A percentile compares a stretch with the other conserved stretches of the same genome.
Evolutionary conservation across 495 filamentous ascomycete species (phyloP).

Genomic region (Chaetomium fimeti): DNA sequence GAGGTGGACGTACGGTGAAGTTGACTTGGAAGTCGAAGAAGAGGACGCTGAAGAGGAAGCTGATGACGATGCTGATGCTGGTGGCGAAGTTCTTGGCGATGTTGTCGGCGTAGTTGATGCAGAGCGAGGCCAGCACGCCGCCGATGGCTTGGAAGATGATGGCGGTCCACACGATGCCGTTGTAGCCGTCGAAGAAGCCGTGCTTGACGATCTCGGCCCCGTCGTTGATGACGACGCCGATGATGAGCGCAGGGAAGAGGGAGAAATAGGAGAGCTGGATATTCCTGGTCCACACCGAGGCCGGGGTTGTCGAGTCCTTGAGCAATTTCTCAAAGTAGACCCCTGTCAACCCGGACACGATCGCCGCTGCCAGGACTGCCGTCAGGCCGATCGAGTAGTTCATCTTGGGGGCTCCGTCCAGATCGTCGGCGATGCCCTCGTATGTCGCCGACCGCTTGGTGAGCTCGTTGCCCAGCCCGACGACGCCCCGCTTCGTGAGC

Average conservation of each 20-base stretch:
- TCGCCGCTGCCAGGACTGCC: conserved; percentile 71
- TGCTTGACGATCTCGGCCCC: conserved; percentile 76
- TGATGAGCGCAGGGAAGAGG: conserved; percentile 77
- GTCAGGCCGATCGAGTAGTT: conserved; percentile 74
- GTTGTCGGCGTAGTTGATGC: conserved; percentile 82
- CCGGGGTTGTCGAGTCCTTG: conserved; percentile 68
- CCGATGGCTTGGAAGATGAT: conserved; percentile 79
- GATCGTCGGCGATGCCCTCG: conserved; percentile 85
- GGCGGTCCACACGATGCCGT: conserved; percentile 82
- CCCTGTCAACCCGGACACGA: conserved; percentile 77
- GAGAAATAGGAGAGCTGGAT: conserved; percentile 92
- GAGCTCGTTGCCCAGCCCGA: conserved; percentile 49
- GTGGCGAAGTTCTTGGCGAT: conserved; percentile 91
- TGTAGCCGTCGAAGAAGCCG: conserved; percentile 93
- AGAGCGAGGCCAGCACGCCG: conserved; percentile 78
- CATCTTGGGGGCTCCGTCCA: conserved; percentile 62
- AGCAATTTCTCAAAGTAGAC: conserved; percentile 95
- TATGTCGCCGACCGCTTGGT: conserved; percentile 87
- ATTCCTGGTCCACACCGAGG: conserved; percentile 88
- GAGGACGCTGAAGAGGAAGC: conserved; percentile 76
- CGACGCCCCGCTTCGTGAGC: conserved; percentile 48
- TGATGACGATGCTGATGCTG: conserved; percentile 82
- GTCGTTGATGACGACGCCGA: conserved; percentile 83
- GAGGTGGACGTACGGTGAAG: conserved; percentile 55
- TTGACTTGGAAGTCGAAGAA: conserved; percentile 80